Conservation (phyloP, 176 grass and related monocot species). For the Oropetium thomaeum region DNA sequence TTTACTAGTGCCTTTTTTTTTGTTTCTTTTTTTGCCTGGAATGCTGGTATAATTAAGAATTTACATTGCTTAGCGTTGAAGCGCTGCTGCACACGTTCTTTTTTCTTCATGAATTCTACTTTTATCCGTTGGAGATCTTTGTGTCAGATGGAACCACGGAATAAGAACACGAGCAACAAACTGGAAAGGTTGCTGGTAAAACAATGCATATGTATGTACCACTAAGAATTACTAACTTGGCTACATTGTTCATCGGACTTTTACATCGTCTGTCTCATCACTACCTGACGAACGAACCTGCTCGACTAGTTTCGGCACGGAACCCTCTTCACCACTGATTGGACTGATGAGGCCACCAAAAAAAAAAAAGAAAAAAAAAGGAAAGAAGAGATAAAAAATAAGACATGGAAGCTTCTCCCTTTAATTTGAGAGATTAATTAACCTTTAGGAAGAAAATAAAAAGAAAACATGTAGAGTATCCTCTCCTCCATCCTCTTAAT, state of each 20-base stretch:
- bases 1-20: no score
- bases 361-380: background rate
- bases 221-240: background rate
- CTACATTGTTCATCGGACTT: constrained; percentile 34
- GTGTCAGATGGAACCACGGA: constrained; percentile 16
- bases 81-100: background rate
- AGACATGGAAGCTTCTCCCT: constrained; percentile 5
- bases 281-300: constrained; percentile 22
- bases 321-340: background rate
- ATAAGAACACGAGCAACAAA: background rate
- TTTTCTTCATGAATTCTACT: background rate
- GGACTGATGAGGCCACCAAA: background rate
- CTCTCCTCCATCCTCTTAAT: background rate
- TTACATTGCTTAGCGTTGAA: constrained; percentile 8
- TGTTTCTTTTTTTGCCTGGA: background rate
- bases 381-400: no score
- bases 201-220: constrained; percentile 35
- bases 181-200: background rate
- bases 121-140: background rate
- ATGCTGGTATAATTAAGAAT: background rate
- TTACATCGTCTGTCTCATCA: constrained; percentile 32
- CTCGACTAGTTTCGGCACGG: constrained; percentile 10
- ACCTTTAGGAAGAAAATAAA: background rate
- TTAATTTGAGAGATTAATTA: constrained; percentile 37
- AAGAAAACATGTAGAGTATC: background rate